Base-by-base conservation (phyloP, 2,329 filamentous ascomycete genomes). In the Colletotrichum tropicicola region DNA sequence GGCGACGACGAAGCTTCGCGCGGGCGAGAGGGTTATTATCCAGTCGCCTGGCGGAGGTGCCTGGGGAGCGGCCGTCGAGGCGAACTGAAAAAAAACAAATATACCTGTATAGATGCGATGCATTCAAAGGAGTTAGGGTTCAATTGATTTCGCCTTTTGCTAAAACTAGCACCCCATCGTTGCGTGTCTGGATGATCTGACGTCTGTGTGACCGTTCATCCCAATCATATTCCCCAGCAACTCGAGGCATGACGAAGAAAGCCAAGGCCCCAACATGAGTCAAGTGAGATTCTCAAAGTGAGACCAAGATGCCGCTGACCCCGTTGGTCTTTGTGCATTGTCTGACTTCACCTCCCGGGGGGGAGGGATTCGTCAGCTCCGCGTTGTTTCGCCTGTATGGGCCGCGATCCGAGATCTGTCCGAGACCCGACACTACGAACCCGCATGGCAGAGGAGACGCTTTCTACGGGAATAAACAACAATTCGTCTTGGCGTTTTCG, bases 41-140 rank as follows among this genome's bases (percentile, higher is more conserved):
- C 56, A 67, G 35, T 65, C 65, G 35, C 65, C 65, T 9, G 65
- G 65, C 21, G 65, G 65, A 35, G 65, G 65, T 23, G 65, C 60
- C 4, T 67, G 61, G 55, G 65, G 65, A n/a, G 49, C 57, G 23
- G 41, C 21, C 15, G 21, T 61, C 0, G 62, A 51, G n/a, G 44
- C 51, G 5, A 58, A 59, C 13, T 55, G 35, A 37, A 15, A 2
- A 8, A 7, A 9, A 6, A n/a, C n/a, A n/a, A 6, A 8, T 27
- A 57, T 35, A 28, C 17, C 17, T 44, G 15, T 2, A 30, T 17
- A n/a, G 32, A 35, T 15, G n/a, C 28, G 17, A 35, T 7, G 41
- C 53, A 56, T 56, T 35, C 4, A 10, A 15, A 27, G 41, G 53
- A 23, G 41, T 47, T 56, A 13, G 4, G 21, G 7, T 35, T 17